phyloP scores from a whole-genome alignment of 2,329 filamentous ascomycete species.

The Talaromyces sp. region DNA sequence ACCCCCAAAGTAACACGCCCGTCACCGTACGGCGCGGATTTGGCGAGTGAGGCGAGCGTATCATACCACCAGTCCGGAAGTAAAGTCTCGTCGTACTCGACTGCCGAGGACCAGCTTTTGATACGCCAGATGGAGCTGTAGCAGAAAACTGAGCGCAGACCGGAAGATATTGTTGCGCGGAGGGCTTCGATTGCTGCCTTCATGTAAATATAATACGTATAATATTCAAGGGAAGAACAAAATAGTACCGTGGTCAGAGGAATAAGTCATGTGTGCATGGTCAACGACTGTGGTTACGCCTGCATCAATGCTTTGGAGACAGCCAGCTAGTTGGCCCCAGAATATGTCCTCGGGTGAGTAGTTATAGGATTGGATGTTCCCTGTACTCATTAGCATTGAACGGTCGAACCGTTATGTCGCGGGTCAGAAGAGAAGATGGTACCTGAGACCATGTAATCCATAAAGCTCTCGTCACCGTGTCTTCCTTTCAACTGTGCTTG shows the following conservation, averaged over 20 bases:
- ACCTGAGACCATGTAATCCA: slow-evolving; percentile 12
- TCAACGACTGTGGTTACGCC: slow-evolving; percentile 13
- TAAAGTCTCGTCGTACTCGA: neutral
- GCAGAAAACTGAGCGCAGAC: slow-evolving; percentile 10
- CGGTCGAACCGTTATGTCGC: too few species aligned
- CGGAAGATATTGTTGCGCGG: slow-evolving; percentile 4
- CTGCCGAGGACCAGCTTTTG: neutral
- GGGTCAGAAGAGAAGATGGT: neutral
- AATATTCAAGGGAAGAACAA: too few species aligned
- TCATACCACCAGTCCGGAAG: slow-evolving; percentile 1
- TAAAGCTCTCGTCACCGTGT: slow-evolving; percentile 5
- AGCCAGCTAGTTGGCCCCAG: slow-evolving; percentile 15
- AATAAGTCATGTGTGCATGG: slow-evolving; percentile 12
- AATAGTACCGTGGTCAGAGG: neutral
- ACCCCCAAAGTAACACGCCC: neutral
- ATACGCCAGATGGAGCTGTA: slow-evolving; percentile 2
- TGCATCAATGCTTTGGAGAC: slow-evolving; percentile 4
- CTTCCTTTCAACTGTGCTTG: neutral
- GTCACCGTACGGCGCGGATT: neutral
- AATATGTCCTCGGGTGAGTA: slow-evolving; percentile 4
- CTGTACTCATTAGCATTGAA: neutral
- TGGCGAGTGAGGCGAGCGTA: neutral
- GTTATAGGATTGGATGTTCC: slow-evolving; percentile 10
- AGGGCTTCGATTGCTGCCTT: neutral
- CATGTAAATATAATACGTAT: neutral